Percentiles rank a stretch among this genome's conserved stretches.
Evolutionary conservation across 1,284 basidiomycete genomes (phyloP).

Genomic region (Tylopilus sp.): DNA sequence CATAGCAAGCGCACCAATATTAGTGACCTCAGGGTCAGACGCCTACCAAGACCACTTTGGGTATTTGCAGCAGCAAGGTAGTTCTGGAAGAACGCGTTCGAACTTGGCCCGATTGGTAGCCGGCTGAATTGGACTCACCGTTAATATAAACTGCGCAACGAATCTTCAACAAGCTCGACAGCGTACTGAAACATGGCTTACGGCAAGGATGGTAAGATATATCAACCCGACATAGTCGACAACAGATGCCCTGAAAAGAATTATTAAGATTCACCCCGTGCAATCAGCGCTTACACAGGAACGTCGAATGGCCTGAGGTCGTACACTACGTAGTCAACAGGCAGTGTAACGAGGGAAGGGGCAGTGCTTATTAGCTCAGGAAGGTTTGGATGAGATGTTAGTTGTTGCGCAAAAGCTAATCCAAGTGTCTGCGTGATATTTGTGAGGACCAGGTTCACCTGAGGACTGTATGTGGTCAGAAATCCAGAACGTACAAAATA

Average conservation of each 20-base stretch:
- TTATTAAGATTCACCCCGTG: not conserved
- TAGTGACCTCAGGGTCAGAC: slow-evolving; percentile 50
- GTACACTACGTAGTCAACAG: slow-evolving; percentile 46
- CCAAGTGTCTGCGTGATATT: slow-evolving; percentile 34
- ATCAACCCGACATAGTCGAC: slow-evolving; percentile 72
- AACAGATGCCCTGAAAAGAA: slow-evolving; percentile 54
- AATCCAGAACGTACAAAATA: not conserved
- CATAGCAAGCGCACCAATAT: slow-evolving; percentile 52
- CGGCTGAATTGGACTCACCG: slow-evolving; percentile 33
- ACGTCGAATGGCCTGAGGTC: slow-evolving; percentile 67
- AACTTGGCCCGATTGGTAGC: not conserved
- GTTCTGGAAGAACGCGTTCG: slow-evolving; percentile 17
- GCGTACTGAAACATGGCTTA: slow-evolving; percentile 31
- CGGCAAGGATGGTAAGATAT: slow-evolving; percentile 63
- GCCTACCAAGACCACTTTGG: slow-evolving; percentile 44
- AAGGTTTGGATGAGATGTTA: slow-evolving; percentile 34
- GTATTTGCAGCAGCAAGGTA: slow-evolving; percentile 33
- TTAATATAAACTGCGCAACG: slow-evolving; percentile 37
- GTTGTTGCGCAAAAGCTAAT: slow-evolving; percentile 33
- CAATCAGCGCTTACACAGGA: slow-evolving; percentile 44
- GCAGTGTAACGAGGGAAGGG: slow-evolving; percentile 52
- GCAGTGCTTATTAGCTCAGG: slow-evolving; percentile 44
- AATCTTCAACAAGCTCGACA: slow-evolving; percentile 26
- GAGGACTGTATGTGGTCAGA: not conserved
- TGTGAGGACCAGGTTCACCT: slow-evolving; percentile 22